phyloP scores from a whole-genome alignment of 768 basidiomycete species.

The Tylopilus vinaceipallidus region DNA sequence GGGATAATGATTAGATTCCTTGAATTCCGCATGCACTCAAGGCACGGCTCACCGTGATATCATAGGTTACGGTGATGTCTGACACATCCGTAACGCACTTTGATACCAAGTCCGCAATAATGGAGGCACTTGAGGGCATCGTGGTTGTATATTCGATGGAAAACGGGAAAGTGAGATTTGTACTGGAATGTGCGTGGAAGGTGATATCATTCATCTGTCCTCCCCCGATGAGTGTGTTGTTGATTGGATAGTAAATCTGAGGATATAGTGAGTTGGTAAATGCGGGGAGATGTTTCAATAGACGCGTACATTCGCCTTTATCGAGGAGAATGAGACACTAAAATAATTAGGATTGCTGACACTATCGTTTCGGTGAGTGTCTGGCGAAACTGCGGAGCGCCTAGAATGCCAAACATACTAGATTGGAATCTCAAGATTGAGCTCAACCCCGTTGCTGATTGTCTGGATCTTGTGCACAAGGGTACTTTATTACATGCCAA shows the following conservation, averaged over 20 bases:
- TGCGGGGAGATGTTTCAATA: not conserved
- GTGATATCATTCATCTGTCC: constrained; percentile 48
- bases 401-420: constrained; percentile 42
- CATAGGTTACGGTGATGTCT: constrained; percentile 60
- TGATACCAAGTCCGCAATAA: constrained; percentile 58
- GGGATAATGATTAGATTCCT: constrained; percentile 9
- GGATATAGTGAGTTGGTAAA: constrained; percentile 5
- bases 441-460: constrained; percentile 42
- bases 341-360: constrained; percentile 85
- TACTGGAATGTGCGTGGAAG: constrained; percentile 52
- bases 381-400: not conserved
- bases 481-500: constrained; percentile 17
- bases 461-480: constrained; percentile 35
- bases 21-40: not conserved
- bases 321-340: constrained; percentile 58
- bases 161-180: constrained; percentile 77
- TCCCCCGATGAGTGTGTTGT: constrained; percentile 63
- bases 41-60: constrained; percentile 49
- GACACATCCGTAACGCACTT: constrained; percentile 58
- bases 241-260: constrained; percentile 75
- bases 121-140: constrained; percentile 47
- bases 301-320: constrained; percentile 54
- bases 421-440: constrained; percentile 66
- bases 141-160: constrained; percentile 56
- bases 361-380: constrained; percentile 36